Base-by-base conservation (phyloP, 192 early-diverging fungal genomes). In the Coemansia pectinata region DNA sequence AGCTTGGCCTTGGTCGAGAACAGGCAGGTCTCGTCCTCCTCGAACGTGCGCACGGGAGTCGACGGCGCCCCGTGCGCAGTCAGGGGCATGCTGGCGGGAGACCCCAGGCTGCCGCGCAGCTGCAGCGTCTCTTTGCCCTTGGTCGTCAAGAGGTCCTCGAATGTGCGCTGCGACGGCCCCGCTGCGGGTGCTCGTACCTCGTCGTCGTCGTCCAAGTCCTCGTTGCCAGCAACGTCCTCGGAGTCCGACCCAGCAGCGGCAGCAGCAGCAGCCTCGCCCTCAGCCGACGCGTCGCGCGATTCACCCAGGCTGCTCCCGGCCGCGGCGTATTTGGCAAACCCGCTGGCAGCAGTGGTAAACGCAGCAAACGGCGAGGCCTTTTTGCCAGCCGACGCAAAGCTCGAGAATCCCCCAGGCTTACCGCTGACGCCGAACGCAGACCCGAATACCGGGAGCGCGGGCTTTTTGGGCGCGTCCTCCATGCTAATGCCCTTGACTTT, bases 1-100 rank as follows among this genome's bases (percentile, higher is more conserved):
- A 86, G 75, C 36, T 84, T 84, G 48, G 70, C 75, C 65, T 78
- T 83, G 15, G 81, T 72, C 10, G 71, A 23, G 40, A 69, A 81
- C 21, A 79, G 11, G 25, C 77, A 83, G 8, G 67, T 78, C 41
- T 86, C 85, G 62, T 84, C 77, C 44, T 86, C 85, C 68, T 86
- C 85, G 55, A 74, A 69, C 8, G 85, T 86, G 11, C 70, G 45
- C 36, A 76, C 65, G 0, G 74, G 74, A 10, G 57, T 68, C 21
- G 59, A 12, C 7, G 34, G 23, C 34, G n/a, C 47, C 38, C 47
- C 67, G 17, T 0, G 63, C 47, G 7, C 47, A 5, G 25, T 55
- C 52, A 27, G 8, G 11, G 52, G 52, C 1, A 27, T 29, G 52
- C 52, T 55, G 3, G 10, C 52, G 6, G 52, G 52, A 11, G 52